Conservation (phyloP, 345 rosid genomes). For the Trapa bicornis region DNA sequence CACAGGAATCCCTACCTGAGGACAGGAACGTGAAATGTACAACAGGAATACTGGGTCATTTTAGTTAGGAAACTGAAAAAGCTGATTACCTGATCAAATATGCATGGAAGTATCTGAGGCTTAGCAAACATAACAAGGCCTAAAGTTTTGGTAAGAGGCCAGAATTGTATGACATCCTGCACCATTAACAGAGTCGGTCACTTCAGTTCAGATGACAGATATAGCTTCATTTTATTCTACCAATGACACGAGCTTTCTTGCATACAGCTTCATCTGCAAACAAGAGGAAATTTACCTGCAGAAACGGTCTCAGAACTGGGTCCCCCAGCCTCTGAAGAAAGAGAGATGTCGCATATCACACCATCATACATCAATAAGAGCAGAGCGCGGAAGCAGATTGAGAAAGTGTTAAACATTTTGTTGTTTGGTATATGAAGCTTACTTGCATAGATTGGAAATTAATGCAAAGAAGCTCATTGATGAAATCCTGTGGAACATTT, state of each 20-base stretch:
- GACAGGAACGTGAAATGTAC: not conserved
- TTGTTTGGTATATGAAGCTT: not conserved
- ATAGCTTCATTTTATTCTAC: not conserved
- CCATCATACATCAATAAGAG: constrained; percentile 2
- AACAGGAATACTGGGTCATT: not conserved
- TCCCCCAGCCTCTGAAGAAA: constrained; percentile 61
- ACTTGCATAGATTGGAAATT: constrained; percentile 88
- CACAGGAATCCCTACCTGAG: constrained; percentile 67
- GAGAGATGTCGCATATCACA: constrained; percentile 5
- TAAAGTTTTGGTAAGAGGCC: constrained; percentile 77
- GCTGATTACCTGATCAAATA: constrained; percentile 58
- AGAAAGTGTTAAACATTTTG: not conserved
- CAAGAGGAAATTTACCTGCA: constrained; percentile 37
- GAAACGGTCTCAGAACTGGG: constrained; percentile 82
- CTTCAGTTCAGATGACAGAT: not conserved
- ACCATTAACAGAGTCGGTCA: not conserved
- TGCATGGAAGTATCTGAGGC: constrained; percentile 77
- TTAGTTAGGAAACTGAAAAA: not conserved
- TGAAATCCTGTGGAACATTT: constrained; percentile 52
- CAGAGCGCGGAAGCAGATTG: not conserved
- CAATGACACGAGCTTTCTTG: no score
- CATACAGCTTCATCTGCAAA: not conserved
- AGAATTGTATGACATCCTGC: constrained; percentile 78
- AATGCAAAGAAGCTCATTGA: constrained; percentile 75
- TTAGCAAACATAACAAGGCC: constrained; percentile 82